Conservation (phyloP, 208 protist genomes). For the Leptomonas seymouri region DNA sequence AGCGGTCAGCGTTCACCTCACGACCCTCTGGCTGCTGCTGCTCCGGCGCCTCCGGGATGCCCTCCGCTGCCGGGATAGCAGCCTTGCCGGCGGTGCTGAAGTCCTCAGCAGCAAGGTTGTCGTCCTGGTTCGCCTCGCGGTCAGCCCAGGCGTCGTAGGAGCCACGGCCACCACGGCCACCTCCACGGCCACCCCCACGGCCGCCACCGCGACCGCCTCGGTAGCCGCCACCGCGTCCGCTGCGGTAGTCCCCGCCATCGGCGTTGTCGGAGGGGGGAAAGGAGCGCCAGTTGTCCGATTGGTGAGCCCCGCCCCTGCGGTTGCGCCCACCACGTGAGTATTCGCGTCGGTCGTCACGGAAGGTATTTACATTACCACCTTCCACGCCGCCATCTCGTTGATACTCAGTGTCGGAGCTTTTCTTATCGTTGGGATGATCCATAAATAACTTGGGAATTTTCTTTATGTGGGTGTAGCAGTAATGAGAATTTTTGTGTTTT, state of each 20-base stretch:
- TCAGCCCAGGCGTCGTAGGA: slow-evolving; percentile 29
- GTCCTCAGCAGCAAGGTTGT: neutral
- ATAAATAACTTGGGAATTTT: slow-evolving; percentile 43
- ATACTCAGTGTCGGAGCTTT: slow-evolving; percentile 52
- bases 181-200: slow-evolving; percentile 20
- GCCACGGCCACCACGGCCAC: slow-evolving; percentile 26
- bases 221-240: slow-evolving; percentile 25
- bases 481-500: neutral
- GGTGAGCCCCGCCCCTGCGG: slow-evolving; percentile 37
- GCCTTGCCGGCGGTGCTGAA: no score
- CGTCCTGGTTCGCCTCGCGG: slow-evolving; percentile 23
- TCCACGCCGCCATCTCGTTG: slow-evolving; percentile 48
- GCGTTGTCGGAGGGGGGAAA: slow-evolving; percentile 25
- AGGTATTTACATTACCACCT: slow-evolving; percentile 37
- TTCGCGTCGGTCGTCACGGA: slow-evolving; percentile 45
- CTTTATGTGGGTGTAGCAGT: neutral
- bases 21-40: slow-evolving; percentile 10
- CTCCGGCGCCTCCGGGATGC: slow-evolving; percentile 10
- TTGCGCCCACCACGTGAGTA: slow-evolving; percentile 47
- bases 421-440: slow-evolving; percentile 50
- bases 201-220: slow-evolving; percentile 15
- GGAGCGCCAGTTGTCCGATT: slow-evolving; percentile 50
- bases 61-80: neutral
- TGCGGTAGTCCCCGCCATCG: slow-evolving; percentile 22
- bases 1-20: slow-evolving; percentile 17